Evolutionary conservation across 106 monocot genomes (phyloP).

Genomic region (Gastrodia elata): DNA sequence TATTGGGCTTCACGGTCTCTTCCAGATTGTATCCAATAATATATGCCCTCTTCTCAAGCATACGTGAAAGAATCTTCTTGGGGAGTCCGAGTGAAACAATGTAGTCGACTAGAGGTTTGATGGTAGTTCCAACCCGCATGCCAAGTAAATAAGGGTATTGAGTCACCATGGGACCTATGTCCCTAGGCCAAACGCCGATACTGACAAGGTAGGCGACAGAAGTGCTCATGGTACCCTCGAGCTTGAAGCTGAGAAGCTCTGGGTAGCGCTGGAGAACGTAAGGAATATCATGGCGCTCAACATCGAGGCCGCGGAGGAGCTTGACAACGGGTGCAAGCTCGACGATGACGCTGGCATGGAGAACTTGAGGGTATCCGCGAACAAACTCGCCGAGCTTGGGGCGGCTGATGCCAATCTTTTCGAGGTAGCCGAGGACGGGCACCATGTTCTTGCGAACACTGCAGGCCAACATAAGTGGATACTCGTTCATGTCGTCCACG

Average conservation of each 20-base stretch:
- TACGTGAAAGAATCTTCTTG: slow-evolving; percentile 36
- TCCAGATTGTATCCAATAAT: slow-evolving; percentile 76
- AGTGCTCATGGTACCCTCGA: slow-evolving; percentile 96
- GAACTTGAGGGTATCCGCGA: slow-evolving; percentile 65
- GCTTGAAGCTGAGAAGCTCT: slow-evolving; percentile 82
- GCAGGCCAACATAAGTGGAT: slow-evolving; percentile 82
- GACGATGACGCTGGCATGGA: slow-evolving; percentile 82
- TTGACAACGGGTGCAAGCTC: slow-evolving; percentile 70
- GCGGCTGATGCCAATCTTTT: slow-evolving; percentile 60
- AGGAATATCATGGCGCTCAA: slow-evolving; percentile 56
- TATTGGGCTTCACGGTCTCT: slow-evolving; percentile 69
- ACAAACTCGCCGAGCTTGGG: slow-evolving; percentile 50
- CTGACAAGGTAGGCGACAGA: slow-evolving; percentile 82
- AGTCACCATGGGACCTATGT: slow-evolving; percentile 62
- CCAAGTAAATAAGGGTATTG: slow-evolving; percentile 55
- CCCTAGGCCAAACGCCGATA: slow-evolving; percentile 69
- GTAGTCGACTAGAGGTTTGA: slow-evolving; percentile 83
- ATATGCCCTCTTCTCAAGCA: slow-evolving; percentile 79
- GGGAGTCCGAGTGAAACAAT: slow-evolving; percentile 52
- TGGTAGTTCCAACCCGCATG: slow-evolving; percentile 81
- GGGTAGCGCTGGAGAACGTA: slow-evolving; percentile 73
- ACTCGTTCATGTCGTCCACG: slow-evolving; percentile 70
- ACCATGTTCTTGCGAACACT: slow-evolving; percentile 87
- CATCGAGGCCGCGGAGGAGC: slow-evolving; percentile 81
- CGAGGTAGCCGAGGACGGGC: slow-evolving; percentile 80